Evolutionary conservation across 331 rosid species (phyloP).

Genomic region (Spiraea crenata): DNA sequence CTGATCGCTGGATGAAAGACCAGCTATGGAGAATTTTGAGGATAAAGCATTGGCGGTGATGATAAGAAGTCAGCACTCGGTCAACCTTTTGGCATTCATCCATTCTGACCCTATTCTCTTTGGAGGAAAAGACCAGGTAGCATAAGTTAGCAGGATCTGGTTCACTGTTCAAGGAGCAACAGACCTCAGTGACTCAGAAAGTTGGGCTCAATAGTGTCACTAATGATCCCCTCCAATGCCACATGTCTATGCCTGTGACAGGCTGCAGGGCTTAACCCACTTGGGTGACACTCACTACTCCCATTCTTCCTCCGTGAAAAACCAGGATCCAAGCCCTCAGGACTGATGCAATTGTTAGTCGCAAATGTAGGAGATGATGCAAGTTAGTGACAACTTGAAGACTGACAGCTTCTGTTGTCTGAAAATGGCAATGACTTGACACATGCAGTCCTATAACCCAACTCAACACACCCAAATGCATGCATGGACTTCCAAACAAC

Average conservation of each 20-base stretch:
- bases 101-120: constrained; percentile 32
- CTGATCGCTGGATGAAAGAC: constrained; percentile 29
- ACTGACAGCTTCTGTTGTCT: constrained; percentile 60
- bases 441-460: constrained; percentile 67
- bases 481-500: constrained; percentile 41
- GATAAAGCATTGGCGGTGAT: constrained; percentile 28
- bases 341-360: constrained; percentile 69
- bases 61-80: constrained; percentile 17
- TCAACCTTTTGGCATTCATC: constrained; percentile 29
- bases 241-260: constrained; percentile 1
- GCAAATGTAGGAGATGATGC: constrained; percentile 70
- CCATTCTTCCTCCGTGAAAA: constrained; percentile 47
- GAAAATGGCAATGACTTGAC: constrained; percentile 58
- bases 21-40: constrained; percentile 31
- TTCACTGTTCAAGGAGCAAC: neutral
- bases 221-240: constrained; percentile 22
- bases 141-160: constrained; percentile 8
- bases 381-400: constrained; percentile 87
- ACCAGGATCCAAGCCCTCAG: constrained; percentile 42
- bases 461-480: constrained; percentile 72
- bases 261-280: constrained; percentile 28
- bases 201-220: neutral
- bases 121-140: constrained; percentile 18
- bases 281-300: constrained; percentile 31
- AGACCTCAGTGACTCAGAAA: neutral